phyloP scores from a whole-genome alignment of 352 stramenopile genomes.

The Phytopythium delawarense region DNA sequence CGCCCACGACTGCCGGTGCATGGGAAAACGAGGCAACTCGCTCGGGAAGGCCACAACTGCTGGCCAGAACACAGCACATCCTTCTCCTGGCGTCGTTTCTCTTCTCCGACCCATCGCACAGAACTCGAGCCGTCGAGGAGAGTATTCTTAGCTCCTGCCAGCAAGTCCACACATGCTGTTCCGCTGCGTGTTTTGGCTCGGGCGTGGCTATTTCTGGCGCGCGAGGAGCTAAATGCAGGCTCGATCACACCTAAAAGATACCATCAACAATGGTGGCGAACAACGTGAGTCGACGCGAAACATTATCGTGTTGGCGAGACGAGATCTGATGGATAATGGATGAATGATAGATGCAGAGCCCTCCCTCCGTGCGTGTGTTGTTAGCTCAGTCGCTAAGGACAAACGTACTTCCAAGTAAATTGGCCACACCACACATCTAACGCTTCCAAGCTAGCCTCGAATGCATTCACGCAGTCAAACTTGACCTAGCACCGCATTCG shows the following conservation, averaged over 20 bases:
- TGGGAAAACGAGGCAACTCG: not conserved
- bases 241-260: not conserved
- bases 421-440: no score
- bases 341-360: no score
- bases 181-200: not conserved
- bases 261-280: not conserved
- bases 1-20: no score
- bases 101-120: not conserved
- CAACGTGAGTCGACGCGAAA: not conserved
- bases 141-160: not conserved
- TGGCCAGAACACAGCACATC: not conserved
- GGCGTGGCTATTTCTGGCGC: not conserved
- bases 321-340: no score
- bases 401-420: no score
- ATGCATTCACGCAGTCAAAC: no score
- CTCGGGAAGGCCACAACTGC: not conserved
- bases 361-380: no score
- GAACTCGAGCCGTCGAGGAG: not conserved
- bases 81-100: not conserved
- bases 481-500: no score
- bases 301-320: not conserved
- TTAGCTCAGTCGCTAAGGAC: no score
- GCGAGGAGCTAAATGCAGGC: not conserved
- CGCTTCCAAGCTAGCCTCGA: no score
- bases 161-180: not conserved